Evolutionary conservation across 108 stramenopile genomes (phyloP), one percentile per base, ranked within the genome.

Genomic region (Mediolabrus comicus): DNA sequence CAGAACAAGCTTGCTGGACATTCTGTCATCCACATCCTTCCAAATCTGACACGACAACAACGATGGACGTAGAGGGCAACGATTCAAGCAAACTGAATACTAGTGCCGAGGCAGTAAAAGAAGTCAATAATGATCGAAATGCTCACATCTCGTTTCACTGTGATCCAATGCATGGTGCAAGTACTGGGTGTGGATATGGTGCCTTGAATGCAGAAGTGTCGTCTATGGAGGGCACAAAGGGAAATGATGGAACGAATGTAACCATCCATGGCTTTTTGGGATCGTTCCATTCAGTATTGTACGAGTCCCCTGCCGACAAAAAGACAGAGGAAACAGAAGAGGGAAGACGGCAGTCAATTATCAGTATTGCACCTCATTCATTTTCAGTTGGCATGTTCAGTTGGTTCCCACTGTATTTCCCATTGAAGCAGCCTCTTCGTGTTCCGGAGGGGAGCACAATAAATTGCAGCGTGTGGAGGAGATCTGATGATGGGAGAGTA

Each of bases 331-430:
- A 17, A 7, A 77, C 58, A 66, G 36, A 62, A 46, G 53, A 43
- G 9, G 58, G 39, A 32, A 26, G 38, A 30, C 38, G 38, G 29
- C 41, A 46, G 34, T 79, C 88, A 27, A 39, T 74, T 31, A 95
- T 98, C 61, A 93, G 91, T 59, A 99, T 95, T 60, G 87, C 94
- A 19, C 99, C 99, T 10, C 46, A 59, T 56, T 82, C 86, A 11
- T 97, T 97, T 77, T 97, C 97, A 16, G 75, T 78, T 57, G 94
- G 92, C 19, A 98, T 98, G 97, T 99, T 97, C 82, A 89, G 88
- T 31, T 98, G 97, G 98, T 98, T 98, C 69, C 97, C 98, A 34
- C 55, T 97, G 26, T 98, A 90, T 72, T 92, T 98, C 65, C 98
- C 98, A 56, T 60, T 98, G 14, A 76, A 74, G 27, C 77, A 83